A percentile compares a stretch with the other conserved stretches of the same genome.
phyloP scores from a whole-genome alignment of 345 rosid genomes.

The Combretum micranthum region DNA sequence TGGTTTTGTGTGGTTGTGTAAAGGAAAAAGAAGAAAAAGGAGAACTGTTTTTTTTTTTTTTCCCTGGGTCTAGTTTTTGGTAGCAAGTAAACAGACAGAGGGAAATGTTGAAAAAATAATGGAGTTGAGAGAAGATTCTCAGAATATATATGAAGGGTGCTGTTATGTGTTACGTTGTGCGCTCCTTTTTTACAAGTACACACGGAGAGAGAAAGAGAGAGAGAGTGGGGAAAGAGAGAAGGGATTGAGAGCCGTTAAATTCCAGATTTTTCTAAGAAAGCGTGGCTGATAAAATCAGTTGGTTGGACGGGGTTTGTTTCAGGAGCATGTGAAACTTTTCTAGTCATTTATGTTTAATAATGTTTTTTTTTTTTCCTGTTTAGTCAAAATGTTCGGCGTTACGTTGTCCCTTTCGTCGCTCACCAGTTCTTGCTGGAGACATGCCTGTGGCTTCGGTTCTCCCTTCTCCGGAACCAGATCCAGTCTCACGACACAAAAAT shows the following conservation, averaged over 20 bases:
- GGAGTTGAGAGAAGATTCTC: conserved; percentile 28
- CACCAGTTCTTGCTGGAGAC: neutral
- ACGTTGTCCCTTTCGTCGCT: neutral
- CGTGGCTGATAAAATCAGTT: conserved; percentile 29
- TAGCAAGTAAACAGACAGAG: neutral
- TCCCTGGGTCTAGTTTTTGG: too few relatives aligned
- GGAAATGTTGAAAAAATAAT: conserved; percentile 2
- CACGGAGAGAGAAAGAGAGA: neutral
- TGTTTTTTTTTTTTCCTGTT: neutral
- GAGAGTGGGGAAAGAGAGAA: conserved; percentile 7
- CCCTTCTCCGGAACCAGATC: too few relatives aligned
- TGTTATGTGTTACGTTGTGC: neutral
- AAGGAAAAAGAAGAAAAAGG: too few relatives aligned
- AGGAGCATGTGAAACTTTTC: neutral
- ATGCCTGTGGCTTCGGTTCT: too few relatives aligned
- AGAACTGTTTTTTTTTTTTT: too few relatives aligned
- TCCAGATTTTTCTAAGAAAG: conserved; percentile 38
- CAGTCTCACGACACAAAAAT: too few relatives aligned
- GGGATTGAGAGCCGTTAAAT: conserved; percentile 19
- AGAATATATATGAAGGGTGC: conserved; percentile 18
- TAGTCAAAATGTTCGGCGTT: accelerated
- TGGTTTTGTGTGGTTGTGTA: neutral
- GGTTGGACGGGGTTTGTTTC: conserved; percentile 12
- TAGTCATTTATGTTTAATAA: neutral
- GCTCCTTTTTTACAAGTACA: neutral